These are phyloP conservation scores for Cytospora mali DNA, from an alignment of 2,329 filamentous ascomycete species.

Conservation along the genomic window DNA sequence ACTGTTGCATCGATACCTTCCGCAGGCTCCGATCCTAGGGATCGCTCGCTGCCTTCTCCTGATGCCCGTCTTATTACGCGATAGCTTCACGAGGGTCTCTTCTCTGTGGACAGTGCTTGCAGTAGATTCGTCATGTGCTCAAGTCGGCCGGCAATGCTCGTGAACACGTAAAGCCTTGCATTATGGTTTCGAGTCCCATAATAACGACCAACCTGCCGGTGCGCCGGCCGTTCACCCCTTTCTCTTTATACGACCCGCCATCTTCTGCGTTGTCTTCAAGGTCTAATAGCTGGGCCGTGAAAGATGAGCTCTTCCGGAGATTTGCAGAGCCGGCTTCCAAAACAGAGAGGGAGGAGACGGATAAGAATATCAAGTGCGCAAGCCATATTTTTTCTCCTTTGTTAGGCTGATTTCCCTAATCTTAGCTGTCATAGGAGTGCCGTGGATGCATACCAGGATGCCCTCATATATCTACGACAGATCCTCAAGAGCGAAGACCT, in stretches of 20 bases:
- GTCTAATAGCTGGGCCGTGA: constrained; percentile 6
- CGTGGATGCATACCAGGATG: constrained; percentile 24
- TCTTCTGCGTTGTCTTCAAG: constrained; percentile 6
- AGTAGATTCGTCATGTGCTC: background rate
- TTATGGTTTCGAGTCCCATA: constrained; percentile 14
- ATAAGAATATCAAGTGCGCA: constrained; percentile 20
- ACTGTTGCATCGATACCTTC: background rate
- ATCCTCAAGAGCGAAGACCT: constrained; percentile 30
- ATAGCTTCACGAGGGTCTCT: background rate
- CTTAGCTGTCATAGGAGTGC: constrained; percentile 7
- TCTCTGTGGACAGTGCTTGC: background rate
- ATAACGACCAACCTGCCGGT: background rate
- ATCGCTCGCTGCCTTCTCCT: background rate
- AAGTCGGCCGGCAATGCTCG: background rate
- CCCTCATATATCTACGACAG: constrained; percentile 14
- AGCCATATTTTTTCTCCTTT: background rate
- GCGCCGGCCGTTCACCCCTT: constrained; percentile 2
- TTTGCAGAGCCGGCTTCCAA: constrained; percentile 32
- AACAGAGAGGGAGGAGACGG: constrained; percentile 21
- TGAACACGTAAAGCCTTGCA: background rate
- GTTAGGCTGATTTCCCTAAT: background rate
- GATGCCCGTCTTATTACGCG: background rate
- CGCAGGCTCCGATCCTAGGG: too few species aligned
- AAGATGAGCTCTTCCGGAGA: constrained; percentile 31
- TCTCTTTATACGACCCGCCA: background rate